Conservation (phyloP, 1,284 basidiomycete species). For the Exobasidium rhododendri region DNA sequence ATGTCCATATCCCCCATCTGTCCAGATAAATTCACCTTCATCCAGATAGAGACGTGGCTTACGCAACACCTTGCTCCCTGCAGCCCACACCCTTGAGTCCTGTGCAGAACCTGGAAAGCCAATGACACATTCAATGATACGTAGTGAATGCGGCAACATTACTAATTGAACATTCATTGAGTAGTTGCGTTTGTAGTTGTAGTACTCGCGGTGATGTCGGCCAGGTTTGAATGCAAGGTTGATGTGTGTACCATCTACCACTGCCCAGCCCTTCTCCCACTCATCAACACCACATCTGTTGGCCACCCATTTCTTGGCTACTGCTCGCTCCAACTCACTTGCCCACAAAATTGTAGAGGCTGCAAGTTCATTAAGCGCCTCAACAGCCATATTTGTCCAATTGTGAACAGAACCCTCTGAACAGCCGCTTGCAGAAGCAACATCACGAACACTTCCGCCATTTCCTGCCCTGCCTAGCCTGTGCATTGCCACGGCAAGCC, state of each 20-base stretch:
- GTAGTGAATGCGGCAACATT: background rate
- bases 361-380: background rate
- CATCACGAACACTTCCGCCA: background rate
- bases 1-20: background rate
- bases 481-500: background rate
- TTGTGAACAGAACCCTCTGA: background rate
- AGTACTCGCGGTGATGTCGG: background rate
- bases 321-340: background rate
- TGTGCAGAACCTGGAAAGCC: background rate
- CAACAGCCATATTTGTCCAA: background rate
- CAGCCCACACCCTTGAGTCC: background rate
- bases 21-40: constrained; percentile 1
- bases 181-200: background rate
- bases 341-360: background rate
- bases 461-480: background rate
- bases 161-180: background rate
- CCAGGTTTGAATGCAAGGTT: background rate
- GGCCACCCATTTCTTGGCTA: background rate
- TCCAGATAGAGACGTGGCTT: background rate
- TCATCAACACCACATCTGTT: background rate
- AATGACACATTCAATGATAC: background rate
- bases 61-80: background rate
- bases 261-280: background rate
- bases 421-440: background rate
- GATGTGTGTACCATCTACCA: background rate